Base-by-base conservation (phyloP, 2,329 filamentous ascomycete genomes). In the Teratosphaeria zuluensis region DNA sequence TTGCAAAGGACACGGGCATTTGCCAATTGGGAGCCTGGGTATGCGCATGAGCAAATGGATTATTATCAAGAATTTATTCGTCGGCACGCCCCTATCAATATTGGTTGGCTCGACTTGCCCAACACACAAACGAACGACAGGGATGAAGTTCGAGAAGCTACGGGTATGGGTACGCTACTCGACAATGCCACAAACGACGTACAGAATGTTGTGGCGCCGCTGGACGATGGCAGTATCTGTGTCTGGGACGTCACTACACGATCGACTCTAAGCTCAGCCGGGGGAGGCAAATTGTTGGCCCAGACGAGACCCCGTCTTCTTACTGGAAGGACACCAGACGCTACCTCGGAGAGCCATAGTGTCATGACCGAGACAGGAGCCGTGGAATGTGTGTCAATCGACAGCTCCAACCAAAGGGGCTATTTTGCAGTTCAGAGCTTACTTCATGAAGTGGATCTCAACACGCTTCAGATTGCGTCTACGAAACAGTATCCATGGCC, bases 41-140 rank as follows among this genome's bases (percentile, higher is more conserved):
- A 87, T 63, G 82, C 85, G 0, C 76, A 74, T 4, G 91, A 96
- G 73, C 78, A 78, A 48, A 79, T 92, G 21, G 84, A 88, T 54
- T 96, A 90, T 87, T 96, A 95, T 71, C 82, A 88, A 58, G 92
- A 96, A 72, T 96, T 91, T 69, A 87, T 95, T 62, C 89, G 92
- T 56, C 82, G 92, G 35, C 81, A 92, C 73, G 90, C 84, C 0
- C 85, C 86, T 0, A 79, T 90, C n/a, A 80, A 80, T 14, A 77
- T 90, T 56, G 86, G 82, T 66, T 96, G 92, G 92, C 78, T 95
- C 51, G 81, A 91, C 68, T 79, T 83, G 57, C 85, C 87, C 32
- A 65, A 68, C 31, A 59, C 67, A 24, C 56, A 77, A 72, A 12
- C 32, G 12, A 63, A 64, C 42, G 75, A 75, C 33, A 69, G 72